Evolutionary conservation across 1,284 basidiomycete genomes (phyloP).

Genomic region (Apiotrichum domesticum): DNA sequence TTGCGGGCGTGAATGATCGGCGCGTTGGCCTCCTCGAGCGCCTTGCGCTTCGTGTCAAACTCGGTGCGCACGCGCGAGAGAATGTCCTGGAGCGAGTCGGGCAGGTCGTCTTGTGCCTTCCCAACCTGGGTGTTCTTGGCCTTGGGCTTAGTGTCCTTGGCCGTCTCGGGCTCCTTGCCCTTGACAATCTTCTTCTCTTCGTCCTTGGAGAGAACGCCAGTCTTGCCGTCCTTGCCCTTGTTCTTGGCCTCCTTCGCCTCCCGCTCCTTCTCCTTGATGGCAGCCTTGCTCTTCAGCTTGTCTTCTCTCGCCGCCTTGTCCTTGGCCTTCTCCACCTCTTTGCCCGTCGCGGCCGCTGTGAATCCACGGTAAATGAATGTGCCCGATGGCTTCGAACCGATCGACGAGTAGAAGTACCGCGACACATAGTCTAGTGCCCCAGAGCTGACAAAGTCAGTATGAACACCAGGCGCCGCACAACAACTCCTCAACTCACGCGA

Average conservation of each 20-base stretch:
- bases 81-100: not conserved
- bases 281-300: not conserved
- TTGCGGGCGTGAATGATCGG: slow-evolving; percentile 40
- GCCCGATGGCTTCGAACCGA: slow-evolving; percentile 43
- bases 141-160: not conserved
- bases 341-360: slow-evolving; percentile 38
- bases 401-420: slow-evolving; percentile 41
- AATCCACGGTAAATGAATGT: slow-evolving; percentile 50
- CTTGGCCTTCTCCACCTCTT: not conserved
- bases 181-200: slow-evolving; percentile 8
- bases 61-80: slow-evolving; percentile 8
- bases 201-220: not conserved
- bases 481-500: slow-evolving; percentile 34
- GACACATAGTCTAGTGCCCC: slow-evolving; percentile 42
- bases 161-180: not conserved
- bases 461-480: not conserved
- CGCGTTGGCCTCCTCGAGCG: slow-evolving; percentile 41
- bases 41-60: slow-evolving; percentile 10
- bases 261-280: not conserved
- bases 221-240: not conserved
- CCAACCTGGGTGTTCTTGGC: not conserved
- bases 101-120: not conserved
- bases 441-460: slow-evolving; percentile 18
- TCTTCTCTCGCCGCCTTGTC: not conserved
- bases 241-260: not conserved